These are phyloP conservation scores for Actinomucor elegans DNA, from an alignment of 371 early-diverging fungal species.

Conservation along the genomic window DNA sequence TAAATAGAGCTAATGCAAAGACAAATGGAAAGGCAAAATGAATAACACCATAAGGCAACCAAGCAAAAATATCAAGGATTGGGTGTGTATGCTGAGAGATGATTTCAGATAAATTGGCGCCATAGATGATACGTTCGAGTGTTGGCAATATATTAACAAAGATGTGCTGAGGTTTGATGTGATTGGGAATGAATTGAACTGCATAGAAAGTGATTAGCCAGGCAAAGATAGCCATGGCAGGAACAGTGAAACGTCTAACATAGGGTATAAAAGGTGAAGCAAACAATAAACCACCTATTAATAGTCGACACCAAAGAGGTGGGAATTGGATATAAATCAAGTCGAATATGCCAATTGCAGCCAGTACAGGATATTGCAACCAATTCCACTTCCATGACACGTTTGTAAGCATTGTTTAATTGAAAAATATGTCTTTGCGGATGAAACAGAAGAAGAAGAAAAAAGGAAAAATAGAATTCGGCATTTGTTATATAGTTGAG, in stretches of 20 bases:
- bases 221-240: slow-evolving; percentile 60
- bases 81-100: slow-evolving; percentile 55
- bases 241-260: slow-evolving; percentile 49
- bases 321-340: slow-evolving; percentile 32
- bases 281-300: slow-evolving; percentile 18
- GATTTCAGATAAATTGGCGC: slow-evolving; percentile 65
- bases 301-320: slow-evolving; percentile 22
- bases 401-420: too few relatives aligned
- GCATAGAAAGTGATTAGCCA: slow-evolving; percentile 69
- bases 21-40: slow-evolving; percentile 69
- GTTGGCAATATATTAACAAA: slow-evolving; percentile 68
- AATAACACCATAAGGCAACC: slow-evolving; percentile 76
- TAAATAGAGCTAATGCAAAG: slow-evolving; percentile 46
- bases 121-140: slow-evolving; percentile 68
- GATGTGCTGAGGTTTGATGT: slow-evolving; percentile 59
- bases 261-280: slow-evolving; percentile 36
- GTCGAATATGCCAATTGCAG: slow-evolving; percentile 21
- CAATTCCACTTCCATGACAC: slow-evolving; percentile 19
- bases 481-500: too few relatives aligned
- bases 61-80: slow-evolving; percentile 64
- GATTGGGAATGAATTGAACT: slow-evolving; percentile 63
- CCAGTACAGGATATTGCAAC: slow-evolving; percentile 18
- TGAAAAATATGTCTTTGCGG: too few relatives aligned
- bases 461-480: background rate
- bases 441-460: background rate